Percentiles rank a stretch among this genome's conserved stretches.
Evolutionary conservation across 2,329 filamentous ascomycete species (phyloP).

Genomic region (Cercospora berteroae): DNA sequence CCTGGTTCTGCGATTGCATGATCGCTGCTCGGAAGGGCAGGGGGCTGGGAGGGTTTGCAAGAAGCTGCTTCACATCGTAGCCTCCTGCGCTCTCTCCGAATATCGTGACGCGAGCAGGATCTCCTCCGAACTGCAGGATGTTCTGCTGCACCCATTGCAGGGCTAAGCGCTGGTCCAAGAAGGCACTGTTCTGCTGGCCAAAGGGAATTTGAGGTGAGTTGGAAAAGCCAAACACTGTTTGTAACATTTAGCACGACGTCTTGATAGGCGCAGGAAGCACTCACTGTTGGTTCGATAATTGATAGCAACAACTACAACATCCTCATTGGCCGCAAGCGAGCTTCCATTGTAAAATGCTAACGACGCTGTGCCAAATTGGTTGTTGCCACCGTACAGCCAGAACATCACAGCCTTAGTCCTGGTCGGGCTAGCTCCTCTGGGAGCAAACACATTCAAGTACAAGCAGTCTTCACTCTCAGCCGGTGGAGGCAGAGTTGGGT

Average conservation of each 20-base stretch:
- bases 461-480: slow-evolving; percentile 25
- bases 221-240: slow-evolving; percentile 26
- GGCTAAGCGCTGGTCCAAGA: slow-evolving; percentile 36
- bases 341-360: slow-evolving; percentile 24
- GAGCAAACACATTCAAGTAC: slow-evolving; percentile 24
- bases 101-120: slow-evolving; percentile 47
- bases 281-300: slow-evolving; percentile 26
- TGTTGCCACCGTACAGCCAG: slow-evolving; percentile 24
- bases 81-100: slow-evolving; percentile 27
- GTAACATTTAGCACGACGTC: background rate
- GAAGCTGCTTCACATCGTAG: slow-evolving; percentile 18
- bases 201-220: slow-evolving; percentile 36
- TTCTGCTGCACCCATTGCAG: slow-evolving; percentile 49
- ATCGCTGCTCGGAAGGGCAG: slow-evolving; percentile 27
- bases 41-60: slow-evolving; percentile 22
- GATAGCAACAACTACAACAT: slow-evolving; percentile 25
- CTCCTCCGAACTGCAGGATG: slow-evolving; percentile 54
- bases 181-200: slow-evolving; percentile 33
- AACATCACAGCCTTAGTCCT: slow-evolving; percentile 24
- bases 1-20: slow-evolving; percentile 19
- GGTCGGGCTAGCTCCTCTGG: slow-evolving; percentile 13
- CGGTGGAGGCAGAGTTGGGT: slow-evolving; percentile 16
- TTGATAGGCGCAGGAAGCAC: background rate
- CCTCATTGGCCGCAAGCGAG: slow-evolving; percentile 22
- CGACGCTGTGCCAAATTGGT: slow-evolving; percentile 21